Conservation (phyloP, 2,329 filamentous ascomycete genomes). For the Tolypocladium capitatum region DNA sequence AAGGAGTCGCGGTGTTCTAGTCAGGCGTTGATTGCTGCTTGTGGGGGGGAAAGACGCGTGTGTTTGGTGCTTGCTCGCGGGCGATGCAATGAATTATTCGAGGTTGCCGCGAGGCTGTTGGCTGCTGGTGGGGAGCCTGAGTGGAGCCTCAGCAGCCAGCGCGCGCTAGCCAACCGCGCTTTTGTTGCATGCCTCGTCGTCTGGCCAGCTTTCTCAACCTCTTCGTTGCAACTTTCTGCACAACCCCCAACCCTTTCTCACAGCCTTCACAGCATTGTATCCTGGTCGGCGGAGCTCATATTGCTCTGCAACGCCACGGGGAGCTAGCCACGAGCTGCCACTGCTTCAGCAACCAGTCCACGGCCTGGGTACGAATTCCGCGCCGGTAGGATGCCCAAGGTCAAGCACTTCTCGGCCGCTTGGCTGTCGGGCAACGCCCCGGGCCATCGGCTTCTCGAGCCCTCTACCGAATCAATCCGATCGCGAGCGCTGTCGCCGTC, state of each 20-base stretch:
- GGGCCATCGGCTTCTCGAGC: slow-evolving; percentile 65
- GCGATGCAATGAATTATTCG: neutral
- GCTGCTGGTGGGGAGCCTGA: neutral
- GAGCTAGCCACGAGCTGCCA: neutral
- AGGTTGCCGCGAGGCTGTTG: too few relatives aligned
- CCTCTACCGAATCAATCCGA: slow-evolving; percentile 23
- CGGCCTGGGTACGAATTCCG: neutral
- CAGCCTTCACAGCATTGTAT: neutral
- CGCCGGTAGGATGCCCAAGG: slow-evolving; percentile 57
- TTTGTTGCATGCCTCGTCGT: neutral
- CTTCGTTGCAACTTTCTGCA: neutral
- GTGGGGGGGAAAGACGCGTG: neutral
- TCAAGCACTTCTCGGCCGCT: slow-evolving; percentile 71
- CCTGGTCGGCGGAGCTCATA: neutral
- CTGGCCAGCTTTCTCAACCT: neutral
- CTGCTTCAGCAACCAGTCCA: neutral
- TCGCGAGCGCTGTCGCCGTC: slow-evolving; percentile 25
- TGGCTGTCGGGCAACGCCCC: slow-evolving; percentile 74
- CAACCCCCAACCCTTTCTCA: neutral
- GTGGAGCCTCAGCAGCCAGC: neutral
- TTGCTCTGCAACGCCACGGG: neutral
- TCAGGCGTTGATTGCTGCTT: neutral
- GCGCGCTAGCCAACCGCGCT: neutral
- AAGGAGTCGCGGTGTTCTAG: too few relatives aligned
- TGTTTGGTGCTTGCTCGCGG: neutral